phyloP scores from a whole-genome alignment of 495 filamentous ascomycete species.

The Oidiodendron maius region DNA sequence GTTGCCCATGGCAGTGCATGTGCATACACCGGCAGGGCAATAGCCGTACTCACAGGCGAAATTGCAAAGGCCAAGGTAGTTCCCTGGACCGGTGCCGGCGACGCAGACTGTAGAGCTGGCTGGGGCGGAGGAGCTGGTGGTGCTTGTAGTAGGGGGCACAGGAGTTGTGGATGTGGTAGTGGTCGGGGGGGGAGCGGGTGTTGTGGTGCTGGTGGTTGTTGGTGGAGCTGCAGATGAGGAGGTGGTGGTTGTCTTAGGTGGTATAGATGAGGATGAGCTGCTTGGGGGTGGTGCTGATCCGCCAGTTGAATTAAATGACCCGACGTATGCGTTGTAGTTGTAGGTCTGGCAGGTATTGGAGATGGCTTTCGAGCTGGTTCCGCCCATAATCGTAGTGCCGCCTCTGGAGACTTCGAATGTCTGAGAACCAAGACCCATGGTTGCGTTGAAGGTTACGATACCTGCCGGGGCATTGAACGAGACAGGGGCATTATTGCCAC shows the following conservation, averaged over 20 bases:
- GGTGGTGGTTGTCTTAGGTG: background rate
- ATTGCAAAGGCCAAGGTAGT: conserved; percentile 19
- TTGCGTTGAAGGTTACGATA: conserved; percentile 38
- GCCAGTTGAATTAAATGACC: conserved; percentile 34
- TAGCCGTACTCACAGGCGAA: conserved; percentile 20
- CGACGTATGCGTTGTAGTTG: conserved; percentile 58
- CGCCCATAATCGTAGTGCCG: conserved; percentile 38
- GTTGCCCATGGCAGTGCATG: conserved; percentile 10
- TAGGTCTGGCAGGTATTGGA: conserved; percentile 46
- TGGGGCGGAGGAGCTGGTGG: background rate
- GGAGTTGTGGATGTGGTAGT: too few relatives aligned
- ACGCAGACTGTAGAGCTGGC: conserved; percentile 9
- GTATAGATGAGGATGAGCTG: background rate
- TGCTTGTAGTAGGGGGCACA: too few relatives aligned
- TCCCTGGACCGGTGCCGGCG: conserved; percentile 17
- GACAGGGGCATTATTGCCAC: conserved; percentile 34
- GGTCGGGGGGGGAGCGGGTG: too few relatives aligned
- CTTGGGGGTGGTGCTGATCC: background rate
- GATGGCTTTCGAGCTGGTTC: conserved; percentile 47
- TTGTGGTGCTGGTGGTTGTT: too few relatives aligned
- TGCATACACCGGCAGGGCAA: conserved; percentile 16
- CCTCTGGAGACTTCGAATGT: conserved; percentile 41
- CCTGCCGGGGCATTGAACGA: conserved; percentile 46
- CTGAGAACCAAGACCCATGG: conserved; percentile 51
- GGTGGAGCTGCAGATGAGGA: background rate